A percentile compares a stretch with the other conserved stretches of the same genome.
phyloP scores from a whole-genome alignment of 2,329 filamentous ascomycete genomes.

The Claviceps monticola region DNA sequence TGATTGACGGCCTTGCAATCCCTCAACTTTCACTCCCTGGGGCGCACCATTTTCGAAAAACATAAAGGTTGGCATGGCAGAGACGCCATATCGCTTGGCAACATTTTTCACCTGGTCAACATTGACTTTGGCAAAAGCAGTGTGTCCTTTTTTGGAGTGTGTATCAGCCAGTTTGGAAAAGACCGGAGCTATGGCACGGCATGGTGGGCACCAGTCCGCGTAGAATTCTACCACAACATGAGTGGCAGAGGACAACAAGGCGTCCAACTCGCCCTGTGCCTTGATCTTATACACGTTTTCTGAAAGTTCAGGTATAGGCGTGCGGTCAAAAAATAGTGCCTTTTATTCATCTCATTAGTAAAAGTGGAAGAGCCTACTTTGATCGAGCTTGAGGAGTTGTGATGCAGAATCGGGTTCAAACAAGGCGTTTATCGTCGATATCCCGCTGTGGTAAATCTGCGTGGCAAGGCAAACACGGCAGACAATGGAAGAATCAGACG shows the following conservation, averaged over 20 bases:
- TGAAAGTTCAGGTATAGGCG: conserved; percentile 26
- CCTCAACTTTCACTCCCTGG: conserved; percentile 17
- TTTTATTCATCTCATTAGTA: not conserved
- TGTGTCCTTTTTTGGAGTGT: conserved; percentile 10
- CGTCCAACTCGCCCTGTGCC: conserved; percentile 18
- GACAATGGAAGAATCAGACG: too few species aligned
- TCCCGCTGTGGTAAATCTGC: not conserved
- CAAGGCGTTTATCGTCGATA: too few species aligned
- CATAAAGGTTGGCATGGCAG: conserved; percentile 87
- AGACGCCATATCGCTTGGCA: conserved; percentile 58
- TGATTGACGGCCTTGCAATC: conserved; percentile 10
- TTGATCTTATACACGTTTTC: conserved; percentile 22
- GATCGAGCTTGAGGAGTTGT: not conserved
- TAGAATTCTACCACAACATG: conserved; percentile 35
- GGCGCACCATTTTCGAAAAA: conserved; percentile 66
- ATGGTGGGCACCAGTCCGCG: conserved; percentile 37
- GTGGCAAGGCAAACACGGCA: not conserved
- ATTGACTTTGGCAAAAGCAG: conserved; percentile 11
- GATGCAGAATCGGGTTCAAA: not conserved
- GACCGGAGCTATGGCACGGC: conserved; percentile 32
- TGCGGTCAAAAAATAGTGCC: not conserved
- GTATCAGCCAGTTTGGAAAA: conserved; percentile 34
- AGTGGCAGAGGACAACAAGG: conserved; percentile 24
- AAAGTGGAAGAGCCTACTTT: not conserved
- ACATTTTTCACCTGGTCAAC: conserved; percentile 13